Conservation (phyloP, 495 filamentous ascomycete species). For the Podospora fimiseda region DNA sequence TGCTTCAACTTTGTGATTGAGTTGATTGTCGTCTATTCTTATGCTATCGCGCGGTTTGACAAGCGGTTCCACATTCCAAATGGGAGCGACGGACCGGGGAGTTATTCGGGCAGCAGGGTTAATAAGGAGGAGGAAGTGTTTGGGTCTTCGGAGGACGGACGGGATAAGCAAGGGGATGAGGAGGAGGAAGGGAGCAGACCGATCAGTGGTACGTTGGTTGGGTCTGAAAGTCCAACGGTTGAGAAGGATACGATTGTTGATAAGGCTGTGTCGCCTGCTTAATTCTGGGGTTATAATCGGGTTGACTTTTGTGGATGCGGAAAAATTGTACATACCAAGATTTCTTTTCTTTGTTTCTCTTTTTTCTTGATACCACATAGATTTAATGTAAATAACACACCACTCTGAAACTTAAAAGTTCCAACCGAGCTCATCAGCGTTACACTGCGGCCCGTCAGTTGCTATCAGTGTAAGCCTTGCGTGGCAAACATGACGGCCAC, state of each 20-base stretch:
- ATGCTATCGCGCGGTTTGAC: conserved; percentile 62
- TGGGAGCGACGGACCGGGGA: conserved; percentile 34
- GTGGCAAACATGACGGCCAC: no score
- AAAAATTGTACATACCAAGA: no score
- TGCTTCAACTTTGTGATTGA: conserved; percentile 72
- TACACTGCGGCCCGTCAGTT: no score
- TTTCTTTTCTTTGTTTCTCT: not conserved
- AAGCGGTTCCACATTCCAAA: conserved; percentile 65
- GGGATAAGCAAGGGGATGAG: not conserved
- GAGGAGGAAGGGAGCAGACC: no score
- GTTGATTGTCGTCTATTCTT: conserved; percentile 57
- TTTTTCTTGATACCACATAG: not conserved
- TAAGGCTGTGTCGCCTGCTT: not conserved
- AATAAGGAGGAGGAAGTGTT: not conserved
- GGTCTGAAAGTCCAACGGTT: not conserved
- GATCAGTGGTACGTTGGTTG: no score
- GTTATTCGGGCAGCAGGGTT: conserved; percentile 24
- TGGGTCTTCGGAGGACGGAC: not conserved
- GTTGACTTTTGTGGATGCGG: no score
- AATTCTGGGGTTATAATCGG: no score
- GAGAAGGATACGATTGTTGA: not conserved
- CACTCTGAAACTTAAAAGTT: no score
- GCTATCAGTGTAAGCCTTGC: no score
- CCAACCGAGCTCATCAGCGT: no score
- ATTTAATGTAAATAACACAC: no score